phyloP scores from a whole-genome alignment of 768 basidiomycete genomes.

The Suillus spraguei region DNA sequence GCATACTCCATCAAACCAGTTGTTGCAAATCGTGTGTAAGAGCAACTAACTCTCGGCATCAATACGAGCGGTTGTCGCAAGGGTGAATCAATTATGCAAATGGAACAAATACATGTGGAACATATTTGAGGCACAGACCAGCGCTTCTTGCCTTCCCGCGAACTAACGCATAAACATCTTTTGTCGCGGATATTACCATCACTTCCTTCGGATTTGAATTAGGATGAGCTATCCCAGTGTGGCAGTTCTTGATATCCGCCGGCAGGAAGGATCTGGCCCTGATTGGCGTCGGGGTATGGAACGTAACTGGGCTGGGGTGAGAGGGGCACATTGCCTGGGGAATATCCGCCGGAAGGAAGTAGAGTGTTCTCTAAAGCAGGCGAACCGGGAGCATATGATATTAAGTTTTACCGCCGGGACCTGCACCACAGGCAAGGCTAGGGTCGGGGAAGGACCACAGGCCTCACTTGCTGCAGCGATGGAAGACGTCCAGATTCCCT shows the following conservation, averaged over 20 bases:
- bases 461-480: constrained; percentile 20
- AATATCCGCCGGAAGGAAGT: constrained; percentile 11
- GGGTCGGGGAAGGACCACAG: constrained; percentile 2
- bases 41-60: too few relatives aligned
- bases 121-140: background rate
- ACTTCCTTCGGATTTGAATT: constrained; percentile 10
- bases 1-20: background rate
- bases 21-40: background rate
- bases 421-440: constrained; percentile 9
- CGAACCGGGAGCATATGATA: constrained; percentile 9
- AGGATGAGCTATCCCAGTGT: background rate
- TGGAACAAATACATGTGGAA: background rate
- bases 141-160: background rate
- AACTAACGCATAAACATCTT: background rate
- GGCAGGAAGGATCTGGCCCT: constrained; percentile 13
- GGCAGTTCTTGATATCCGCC: constrained; percentile 17
- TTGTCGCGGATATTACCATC: background rate
- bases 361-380: constrained; percentile 9
- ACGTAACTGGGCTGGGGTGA: constrained; percentile 23
- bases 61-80: constrained; percentile 6
- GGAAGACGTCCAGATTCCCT: constrained; percentile 26
- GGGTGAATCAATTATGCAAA: constrained; percentile 6
- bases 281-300: constrained; percentile 19
- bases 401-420: constrained; percentile 7
- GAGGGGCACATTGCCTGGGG: constrained; percentile 8